These are phyloP conservation scores for Fusarium mundagurra DNA, from an alignment of 2,329 filamentous ascomycete genomes.

Conservation along the genomic window DNA sequence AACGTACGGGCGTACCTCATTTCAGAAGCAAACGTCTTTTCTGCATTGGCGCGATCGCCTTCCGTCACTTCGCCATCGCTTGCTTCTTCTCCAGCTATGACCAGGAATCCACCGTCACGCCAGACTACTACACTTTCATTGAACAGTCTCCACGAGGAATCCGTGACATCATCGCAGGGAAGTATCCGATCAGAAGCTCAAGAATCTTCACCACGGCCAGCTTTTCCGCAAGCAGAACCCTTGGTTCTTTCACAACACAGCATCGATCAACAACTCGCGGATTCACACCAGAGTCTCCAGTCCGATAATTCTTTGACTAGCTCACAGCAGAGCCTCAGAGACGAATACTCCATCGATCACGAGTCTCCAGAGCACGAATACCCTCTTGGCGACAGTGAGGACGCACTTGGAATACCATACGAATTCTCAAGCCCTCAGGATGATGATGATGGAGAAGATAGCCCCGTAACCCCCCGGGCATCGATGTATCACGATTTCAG, in stretches of 20 bases:
- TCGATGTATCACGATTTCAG: conserved; percentile 55
- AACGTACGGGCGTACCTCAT: conserved; percentile 72
- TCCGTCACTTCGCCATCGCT: conserved; percentile 57
- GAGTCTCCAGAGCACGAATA: conserved; percentile 39
- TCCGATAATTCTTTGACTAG: conserved; percentile 35
- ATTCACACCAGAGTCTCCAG: conserved; percentile 22
- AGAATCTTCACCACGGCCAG: conserved; percentile 33
- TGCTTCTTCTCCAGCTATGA: conserved; percentile 63
- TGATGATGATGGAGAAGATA: conserved; percentile 50
- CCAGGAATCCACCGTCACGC: conserved; percentile 48
- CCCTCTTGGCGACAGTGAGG: conserved; percentile 61
- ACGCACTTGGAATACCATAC: conserved; percentile 66
- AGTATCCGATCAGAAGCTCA: conserved; percentile 40
- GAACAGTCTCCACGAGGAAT: conserved; percentile 41
- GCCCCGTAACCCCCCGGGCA: conserved; percentile 63
- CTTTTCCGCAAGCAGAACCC: conserved; percentile 20
- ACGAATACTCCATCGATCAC: conserved; percentile 35
- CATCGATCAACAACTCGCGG: conserved; percentile 25
- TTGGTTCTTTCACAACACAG: conserved; percentile 14
- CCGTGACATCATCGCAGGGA: conserved; percentile 38
- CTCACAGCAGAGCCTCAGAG: conserved; percentile 40
- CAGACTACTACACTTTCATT: conserved; percentile 45
- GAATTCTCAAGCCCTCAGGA: conserved; percentile 54
- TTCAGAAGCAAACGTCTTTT: conserved; percentile 74
- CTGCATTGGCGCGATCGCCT: conserved; percentile 66